Conservation (phyloP, 2,329 filamentous ascomycete species). For the Cladosporium sphaerospermum region DNA sequence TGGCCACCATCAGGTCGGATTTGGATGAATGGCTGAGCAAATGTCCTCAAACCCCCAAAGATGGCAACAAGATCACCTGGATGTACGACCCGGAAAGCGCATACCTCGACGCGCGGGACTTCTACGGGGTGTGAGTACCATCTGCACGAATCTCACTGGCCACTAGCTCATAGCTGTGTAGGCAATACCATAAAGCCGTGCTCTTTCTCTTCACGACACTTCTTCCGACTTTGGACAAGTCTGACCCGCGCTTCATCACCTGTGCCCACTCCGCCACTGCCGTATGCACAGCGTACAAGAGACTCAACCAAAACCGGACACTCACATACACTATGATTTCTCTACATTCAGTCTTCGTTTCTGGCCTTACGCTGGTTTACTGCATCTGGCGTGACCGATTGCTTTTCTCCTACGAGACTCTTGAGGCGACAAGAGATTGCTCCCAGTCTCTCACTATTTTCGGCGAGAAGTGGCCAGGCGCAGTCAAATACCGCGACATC, state of each 20-base stretch:
- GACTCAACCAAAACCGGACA: slow-evolving; percentile 25
- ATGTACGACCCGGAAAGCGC: slow-evolving; percentile 8
- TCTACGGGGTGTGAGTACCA: slow-evolving; percentile 2
- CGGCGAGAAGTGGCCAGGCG: slow-evolving; percentile 10
- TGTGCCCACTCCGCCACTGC: slow-evolving; percentile 3
- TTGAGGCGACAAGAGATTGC: slow-evolving; percentile 8
- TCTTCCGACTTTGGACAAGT: slow-evolving; percentile 1
- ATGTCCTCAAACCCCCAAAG: slow-evolving; percentile 5
- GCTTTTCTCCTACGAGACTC: slow-evolving; percentile 6
- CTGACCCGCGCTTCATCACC: slow-evolving; percentile 3
- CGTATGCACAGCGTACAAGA: slow-evolving; percentile 23
- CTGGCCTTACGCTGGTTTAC: slow-evolving; percentile 29
- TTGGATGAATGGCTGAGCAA: slow-evolving; percentile 5
- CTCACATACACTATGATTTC: slow-evolving; percentile 28
- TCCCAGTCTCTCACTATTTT: slow-evolving; percentile 9
- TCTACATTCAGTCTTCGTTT: slow-evolving; percentile 25
- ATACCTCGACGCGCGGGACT: slow-evolving; percentile 1
- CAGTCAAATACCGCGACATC: slow-evolving; percentile 10
- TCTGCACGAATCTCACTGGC: background rate
- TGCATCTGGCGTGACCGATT: slow-evolving; percentile 22
- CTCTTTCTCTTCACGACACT: slow-evolving; percentile 2
- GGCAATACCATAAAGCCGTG: slow-evolving; percentile 7
- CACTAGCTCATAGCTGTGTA: background rate
- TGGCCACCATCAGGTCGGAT: background rate
- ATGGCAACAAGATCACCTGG: slow-evolving; percentile 2